Evolutionary conservation across 225 moss, liverwort and hornwort species (phyloP), one percentile per base, ranked within the genome.

Genomic region (Neckera pumila): DNA sequence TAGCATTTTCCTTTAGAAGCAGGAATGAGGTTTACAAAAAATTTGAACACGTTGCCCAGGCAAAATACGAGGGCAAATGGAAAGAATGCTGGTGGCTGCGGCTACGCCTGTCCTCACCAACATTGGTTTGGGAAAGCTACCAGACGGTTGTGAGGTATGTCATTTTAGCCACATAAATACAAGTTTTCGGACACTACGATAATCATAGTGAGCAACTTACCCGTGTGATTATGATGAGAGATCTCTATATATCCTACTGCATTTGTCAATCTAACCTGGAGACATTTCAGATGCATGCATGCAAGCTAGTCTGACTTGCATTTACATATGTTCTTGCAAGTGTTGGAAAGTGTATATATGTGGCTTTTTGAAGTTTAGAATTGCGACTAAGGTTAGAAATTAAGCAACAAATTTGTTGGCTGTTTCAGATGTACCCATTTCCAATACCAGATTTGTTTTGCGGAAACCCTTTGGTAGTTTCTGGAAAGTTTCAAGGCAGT

Each of bases 381-480:
- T 22, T 23, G 47, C 49, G 40, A 11, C 19, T 30, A n/a, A 60
- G 65, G 34, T 75, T 63, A 34, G 31, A 40, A 58, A 49, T 78
- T 36, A 84, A 72, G 51, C 25, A 54, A 64, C 26, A 36, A 64
- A 23, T 45, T 34, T 70, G 82, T 89, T 84, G 87, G 83, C 5
- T 89, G 86, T 86, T 88, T 86, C 93, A 96, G 96, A 87, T 95
- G 19, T 95, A 96, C 84, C 95, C 96, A 63, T 96, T 91, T 91
- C 92, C 96, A 51, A 93, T 95, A 89, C 94, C 95, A 81, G 95
- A 96, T 91, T 91, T 96, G 74, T 96, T 96, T 78, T 95, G 95
- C 89, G 94, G 94, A 79, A 96, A 92, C 84, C 96, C 96, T 20
- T 86, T 96, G 85, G 91, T 95, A 76, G 90, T 95, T 43, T 96